phyloP scores from a whole-genome alignment of 225 moss, liverwort and hornwort species.

The Neckera pumila region DNA sequence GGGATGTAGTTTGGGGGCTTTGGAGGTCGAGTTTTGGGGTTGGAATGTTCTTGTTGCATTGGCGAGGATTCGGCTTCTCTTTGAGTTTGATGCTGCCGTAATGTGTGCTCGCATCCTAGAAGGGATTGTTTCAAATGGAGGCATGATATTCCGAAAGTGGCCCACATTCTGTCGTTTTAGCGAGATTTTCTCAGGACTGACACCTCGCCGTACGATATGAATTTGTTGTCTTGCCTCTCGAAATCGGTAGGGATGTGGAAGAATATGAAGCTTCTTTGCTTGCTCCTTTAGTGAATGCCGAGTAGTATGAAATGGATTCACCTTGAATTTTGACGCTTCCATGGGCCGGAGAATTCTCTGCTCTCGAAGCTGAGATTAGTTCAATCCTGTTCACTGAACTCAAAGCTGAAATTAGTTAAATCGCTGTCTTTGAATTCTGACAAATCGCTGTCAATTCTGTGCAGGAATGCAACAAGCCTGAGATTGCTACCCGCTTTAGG shows the following conservation, averaged over 20 bases:
- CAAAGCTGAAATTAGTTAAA: neutral
- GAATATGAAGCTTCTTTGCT: neutral
- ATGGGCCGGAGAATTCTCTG: neutral
- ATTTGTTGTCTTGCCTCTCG: neutral
- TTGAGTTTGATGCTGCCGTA: neutral
- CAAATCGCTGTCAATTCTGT: neutral
- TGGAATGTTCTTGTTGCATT: neutral
- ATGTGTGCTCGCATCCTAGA: neutral
- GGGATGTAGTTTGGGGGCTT: neutral
- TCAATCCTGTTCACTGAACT: neutral
- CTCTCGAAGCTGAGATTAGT: neutral
- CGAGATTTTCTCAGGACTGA: neutral
- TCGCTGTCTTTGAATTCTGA: neutral
- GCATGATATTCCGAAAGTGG: neutral
- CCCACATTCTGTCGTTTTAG: neutral
- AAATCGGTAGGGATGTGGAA: neutral
- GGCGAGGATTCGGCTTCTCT: neutral
- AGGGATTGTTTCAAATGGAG: neutral
- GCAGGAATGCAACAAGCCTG: constrained; percentile 15
- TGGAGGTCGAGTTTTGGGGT: neutral
- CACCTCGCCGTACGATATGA: neutral
- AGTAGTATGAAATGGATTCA: neutral
- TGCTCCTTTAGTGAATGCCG: neutral
- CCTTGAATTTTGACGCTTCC: neutral
- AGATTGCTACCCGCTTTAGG: constrained; percentile 9